A percentile compares a stretch with the other conserved stretches of the same genome.
These are phyloP conservation scores for Thermoascus crustaceus DNA, from an alignment of 2,329 filamentous ascomycete species.

Conservation along the genomic window DNA sequence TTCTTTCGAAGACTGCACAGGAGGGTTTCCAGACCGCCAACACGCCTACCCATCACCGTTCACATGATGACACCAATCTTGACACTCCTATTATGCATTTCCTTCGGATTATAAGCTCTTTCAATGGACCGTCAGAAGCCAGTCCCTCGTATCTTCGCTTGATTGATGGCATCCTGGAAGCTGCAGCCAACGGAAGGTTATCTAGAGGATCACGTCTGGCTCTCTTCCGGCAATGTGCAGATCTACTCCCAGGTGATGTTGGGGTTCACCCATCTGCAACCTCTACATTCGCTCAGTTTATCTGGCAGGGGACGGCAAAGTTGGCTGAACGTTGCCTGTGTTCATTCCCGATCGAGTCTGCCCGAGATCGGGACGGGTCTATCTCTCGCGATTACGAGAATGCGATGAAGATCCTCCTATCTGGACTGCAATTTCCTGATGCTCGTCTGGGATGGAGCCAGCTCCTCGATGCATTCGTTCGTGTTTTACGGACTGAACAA, in stretches of 20 bases:
- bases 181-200: conserved; percentile 24
- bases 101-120: conserved; percentile 24
- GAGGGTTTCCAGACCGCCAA: conserved; percentile 43
- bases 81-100: conserved; percentile 34
- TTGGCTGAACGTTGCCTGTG: conserved; percentile 33
- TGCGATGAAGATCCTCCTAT: conserved; percentile 58
- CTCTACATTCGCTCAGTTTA: conserved; percentile 13
- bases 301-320: conserved; percentile 31
- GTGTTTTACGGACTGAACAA: conserved; percentile 52
- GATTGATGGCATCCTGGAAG: conserved; percentile 23
- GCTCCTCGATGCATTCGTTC: conserved; percentile 51
- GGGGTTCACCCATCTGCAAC: conserved; percentile 7
- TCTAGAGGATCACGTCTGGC: conserved; percentile 31
- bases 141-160: conserved; percentile 21
- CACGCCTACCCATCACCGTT: conserved; percentile 27
- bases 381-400: conserved; percentile 61
- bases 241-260: conserved; percentile 15
- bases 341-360: conserved; percentile 30
- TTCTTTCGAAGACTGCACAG: conserved; percentile 46
- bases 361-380: conserved; percentile 43
- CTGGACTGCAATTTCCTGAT: conserved; percentile 39
- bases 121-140: conserved; percentile 11
- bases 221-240: conserved; percentile 30
- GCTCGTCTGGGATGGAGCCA: conserved; percentile 33
- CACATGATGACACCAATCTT: conserved; percentile 18